These are phyloP conservation scores for Podaxis sp. DNA, from an alignment of 768 basidiomycete species.

Conservation along the genomic window DNA sequence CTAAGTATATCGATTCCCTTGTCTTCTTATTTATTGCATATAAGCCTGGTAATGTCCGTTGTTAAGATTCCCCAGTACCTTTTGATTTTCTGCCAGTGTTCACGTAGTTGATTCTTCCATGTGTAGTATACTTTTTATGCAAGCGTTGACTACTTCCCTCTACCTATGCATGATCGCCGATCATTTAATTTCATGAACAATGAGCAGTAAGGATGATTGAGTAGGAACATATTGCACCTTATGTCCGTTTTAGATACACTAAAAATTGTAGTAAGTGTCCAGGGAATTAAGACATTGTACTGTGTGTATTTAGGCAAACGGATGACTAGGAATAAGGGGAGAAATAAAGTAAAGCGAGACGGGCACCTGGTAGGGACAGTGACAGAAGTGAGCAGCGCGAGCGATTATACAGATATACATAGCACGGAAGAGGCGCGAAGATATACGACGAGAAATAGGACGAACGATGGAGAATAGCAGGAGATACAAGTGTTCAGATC, in stretches of 20 bases:
- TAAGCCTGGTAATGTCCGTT: background rate
- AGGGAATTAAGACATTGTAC: background rate
- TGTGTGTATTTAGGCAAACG: background rate
- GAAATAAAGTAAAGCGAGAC: background rate
- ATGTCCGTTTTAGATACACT: background rate
- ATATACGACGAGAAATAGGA: no score
- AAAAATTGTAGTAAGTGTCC: background rate
- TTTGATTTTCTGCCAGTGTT: background rate
- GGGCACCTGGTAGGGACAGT: background rate
- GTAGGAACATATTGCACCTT: background rate
- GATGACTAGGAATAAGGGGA: no score
- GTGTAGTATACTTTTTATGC: slow-evolving; percentile 5
- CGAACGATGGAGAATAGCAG: background rate
- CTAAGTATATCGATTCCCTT: background rate
- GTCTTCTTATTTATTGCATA: slow-evolving; percentile 1
- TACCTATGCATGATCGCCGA: background rate
- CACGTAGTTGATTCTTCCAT: background rate
- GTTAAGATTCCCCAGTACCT: background rate
- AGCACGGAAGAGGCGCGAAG: no score
- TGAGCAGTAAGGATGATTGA: background rate
- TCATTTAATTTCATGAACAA: background rate
- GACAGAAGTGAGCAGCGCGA: background rate
- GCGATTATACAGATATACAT: background rate
- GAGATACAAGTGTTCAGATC: background rate
- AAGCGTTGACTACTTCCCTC: background rate